Base-by-base conservation (phyloP, 2,329 filamentous ascomycete species). In the Pseudogymnoascus sp. region DNA sequence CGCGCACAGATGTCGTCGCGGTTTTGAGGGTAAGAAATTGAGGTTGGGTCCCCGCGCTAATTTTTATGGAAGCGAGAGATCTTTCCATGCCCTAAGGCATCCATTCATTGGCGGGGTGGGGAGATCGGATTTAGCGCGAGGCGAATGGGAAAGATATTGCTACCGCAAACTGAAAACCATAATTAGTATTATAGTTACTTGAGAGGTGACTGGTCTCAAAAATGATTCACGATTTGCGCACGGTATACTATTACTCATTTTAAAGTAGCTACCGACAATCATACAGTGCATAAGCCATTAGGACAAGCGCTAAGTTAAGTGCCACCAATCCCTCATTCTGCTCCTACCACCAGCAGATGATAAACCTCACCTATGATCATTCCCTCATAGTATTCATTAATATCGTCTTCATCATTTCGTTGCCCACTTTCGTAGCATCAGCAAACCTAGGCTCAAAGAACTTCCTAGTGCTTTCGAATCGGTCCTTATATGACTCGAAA, bases 321-420 rank as follows among this genome's bases (percentile, higher is more conserved):
- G 45, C 26, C 23, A 52, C 9, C 15, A 30, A 52, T 30, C 30
- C 10, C 23, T 52, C 45, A 18, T 52, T 28, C 23, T 10, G 8
- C 21, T 28, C 41, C 15, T 8, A 30, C n/a, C 45, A 12, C 45
- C 26, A 23, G 23, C 45, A 52, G 6, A 52, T 52, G 45, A 19
- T 52, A 13, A 48, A 23, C 45, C n/a, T 19, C 45, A 30, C 10
- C 15, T 30, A 10, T 10, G n/a, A 19, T 37, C 60, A 21, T 9
- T 30, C 37, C 30, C 75, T 72, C 68, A 73, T 75, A 21, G 86
- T 88, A 72, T 90, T 92, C 75, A 92, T 89, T 66, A 96, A 75
- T 68, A 99, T 94, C 45, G 90, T 94, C 77, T 87, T 91, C 74
- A 99, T 95, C 94, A 99, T 99, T 71, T 92, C 88, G 71, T 96